phyloP scores from a whole-genome alignment of 2,329 filamentous ascomycete genomes.

The Lasiodiplodia sp. region DNA sequence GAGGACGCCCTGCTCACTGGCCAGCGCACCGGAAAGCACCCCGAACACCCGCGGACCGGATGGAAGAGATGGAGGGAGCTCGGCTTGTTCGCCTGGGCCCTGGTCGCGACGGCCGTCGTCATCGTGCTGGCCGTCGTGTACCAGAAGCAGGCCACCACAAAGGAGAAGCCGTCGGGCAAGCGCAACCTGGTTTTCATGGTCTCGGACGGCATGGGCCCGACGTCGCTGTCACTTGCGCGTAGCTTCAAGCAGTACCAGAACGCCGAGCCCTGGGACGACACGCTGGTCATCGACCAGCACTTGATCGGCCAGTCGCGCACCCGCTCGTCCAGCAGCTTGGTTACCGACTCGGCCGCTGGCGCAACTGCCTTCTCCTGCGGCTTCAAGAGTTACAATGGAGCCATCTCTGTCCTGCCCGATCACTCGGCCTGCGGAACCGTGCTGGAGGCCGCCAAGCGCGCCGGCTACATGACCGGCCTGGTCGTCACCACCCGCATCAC shows the following conservation, averaged over 20 bases:
- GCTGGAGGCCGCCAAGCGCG: slow-evolving; percentile 89
- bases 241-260: slow-evolving; percentile 82
- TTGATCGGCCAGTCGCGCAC: slow-evolving; percentile 91
- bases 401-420: slow-evolving; percentile 88
- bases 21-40: slow-evolving; percentile 46
- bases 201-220: slow-evolving; percentile 97
- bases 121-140: slow-evolving; percentile 83
- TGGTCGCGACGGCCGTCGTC: slow-evolving; percentile 79
- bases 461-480: slow-evolving; percentile 89
- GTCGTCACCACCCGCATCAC: slow-evolving; percentile 96
- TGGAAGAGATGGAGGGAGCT: slow-evolving; percentile 75
- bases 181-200: slow-evolving; percentile 99
- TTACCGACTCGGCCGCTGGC: slow-evolving; percentile 96
- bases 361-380: slow-evolving; percentile 96
- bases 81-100: slow-evolving; percentile 81
- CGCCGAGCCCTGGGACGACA: slow-evolving; percentile 75
- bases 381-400: slow-evolving; percentile 94
- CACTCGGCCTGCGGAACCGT: slow-evolving; percentile 88
- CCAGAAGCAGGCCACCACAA: slow-evolving; percentile 65
- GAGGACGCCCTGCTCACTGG: slow-evolving; percentile 70
- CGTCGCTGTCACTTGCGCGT: slow-evolving; percentile 84
- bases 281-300: slow-evolving; percentile 82
- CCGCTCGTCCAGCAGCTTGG: slow-evolving; percentile 79
- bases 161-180: slow-evolving; percentile 65
- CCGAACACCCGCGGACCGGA: slow-evolving; percentile 33